A percentile compares a stretch with the other conserved stretches of the same genome.
These are phyloP conservation scores for Hyparrhenia diplandra DNA, from an alignment of 176 grass and related monocot genomes.

Conservation along the genomic window DNA sequence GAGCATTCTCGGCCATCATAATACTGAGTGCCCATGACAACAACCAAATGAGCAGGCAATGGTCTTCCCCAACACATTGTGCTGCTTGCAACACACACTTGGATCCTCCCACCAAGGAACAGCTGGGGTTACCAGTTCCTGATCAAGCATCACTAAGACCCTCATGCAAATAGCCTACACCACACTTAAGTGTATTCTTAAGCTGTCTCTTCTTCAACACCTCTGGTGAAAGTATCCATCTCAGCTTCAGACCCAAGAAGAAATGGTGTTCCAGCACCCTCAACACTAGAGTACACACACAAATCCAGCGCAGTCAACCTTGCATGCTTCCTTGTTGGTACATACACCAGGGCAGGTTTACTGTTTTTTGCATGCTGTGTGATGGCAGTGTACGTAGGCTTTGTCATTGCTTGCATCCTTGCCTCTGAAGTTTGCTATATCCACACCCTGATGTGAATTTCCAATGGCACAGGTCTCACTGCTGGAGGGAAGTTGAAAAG, in stretches of 20 bases:
- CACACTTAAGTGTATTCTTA: conserved; percentile 60
- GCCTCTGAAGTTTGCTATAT: conserved; percentile 96
- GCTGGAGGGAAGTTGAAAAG: conserved; percentile 96
- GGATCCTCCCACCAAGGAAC: conserved; percentile 88
- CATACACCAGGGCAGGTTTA: conserved; percentile 93
- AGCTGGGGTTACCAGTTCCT: conserved; percentile 74
- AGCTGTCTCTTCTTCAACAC: conserved; percentile 67
- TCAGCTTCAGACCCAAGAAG: conserved; percentile 73
- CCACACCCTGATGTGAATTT: conserved; percentile 98
- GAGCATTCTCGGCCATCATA: conserved; percentile 90
- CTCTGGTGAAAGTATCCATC: conserved; percentile 72
- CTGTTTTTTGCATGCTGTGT: conserved; percentile 88
- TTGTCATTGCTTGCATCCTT: conserved; percentile 97
- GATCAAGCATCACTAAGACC: conserved; percentile 78
- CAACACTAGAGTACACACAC: conserved; percentile 75
- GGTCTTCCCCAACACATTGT: conserved; percentile 94
- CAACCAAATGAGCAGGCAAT: conserved; percentile 86
- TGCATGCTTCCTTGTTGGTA: conserved; percentile 85
- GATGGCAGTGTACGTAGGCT: conserved; percentile 92
- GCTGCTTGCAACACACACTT: conserved; percentile 84
- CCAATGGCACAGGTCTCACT: conserved; percentile 84
- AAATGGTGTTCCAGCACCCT: conserved; percentile 63
- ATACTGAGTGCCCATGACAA: conserved; percentile 96
- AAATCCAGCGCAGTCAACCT: conserved; percentile 79
- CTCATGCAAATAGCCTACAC: conserved; percentile 97